These are phyloP conservation scores for Cladophialophora yegresii DNA, from an alignment of 2,329 filamentous ascomycete species.

Conservation along the genomic window DNA sequence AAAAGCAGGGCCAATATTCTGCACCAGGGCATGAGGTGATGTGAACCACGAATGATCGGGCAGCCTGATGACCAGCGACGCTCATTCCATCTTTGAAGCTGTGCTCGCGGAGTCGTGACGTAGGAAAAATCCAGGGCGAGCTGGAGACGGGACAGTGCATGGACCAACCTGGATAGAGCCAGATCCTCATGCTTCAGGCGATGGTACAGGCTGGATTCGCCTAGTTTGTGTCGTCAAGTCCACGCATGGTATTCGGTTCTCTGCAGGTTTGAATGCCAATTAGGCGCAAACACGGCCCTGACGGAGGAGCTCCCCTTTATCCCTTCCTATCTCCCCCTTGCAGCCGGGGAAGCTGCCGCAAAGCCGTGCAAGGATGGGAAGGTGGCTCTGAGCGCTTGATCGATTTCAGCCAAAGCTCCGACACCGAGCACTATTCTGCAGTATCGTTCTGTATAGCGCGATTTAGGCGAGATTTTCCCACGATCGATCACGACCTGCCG, in stretches of 20 bases:
- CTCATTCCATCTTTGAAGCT: background rate
- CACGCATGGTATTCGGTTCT: no score
- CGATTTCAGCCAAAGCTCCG: background rate
- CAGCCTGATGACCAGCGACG: background rate
- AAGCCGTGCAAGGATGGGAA: background rate
- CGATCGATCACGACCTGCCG: background rate
- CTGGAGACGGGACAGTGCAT: background rate
- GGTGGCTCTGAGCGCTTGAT: background rate
- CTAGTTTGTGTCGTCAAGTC: background rate
- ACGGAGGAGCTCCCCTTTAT: background rate
- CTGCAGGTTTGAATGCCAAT: background rate
- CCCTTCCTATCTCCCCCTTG: background rate
- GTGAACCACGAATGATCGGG: background rate
- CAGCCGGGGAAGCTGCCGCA: background rate
- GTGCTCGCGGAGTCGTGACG: background rate
- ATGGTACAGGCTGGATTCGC: background rate
- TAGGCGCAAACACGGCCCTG: background rate
- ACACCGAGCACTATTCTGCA: background rate
- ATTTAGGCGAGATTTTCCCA: background rate
- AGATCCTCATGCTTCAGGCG: background rate
- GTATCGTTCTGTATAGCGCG: background rate
- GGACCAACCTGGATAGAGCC: background rate
- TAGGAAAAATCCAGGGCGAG: background rate
- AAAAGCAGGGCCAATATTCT: background rate
- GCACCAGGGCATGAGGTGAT: background rate